Percentiles rank a stretch among this genome's conserved stretches.
Conservation (phyloP, 805 yeast species). For the Ogataea pini region DNA sequence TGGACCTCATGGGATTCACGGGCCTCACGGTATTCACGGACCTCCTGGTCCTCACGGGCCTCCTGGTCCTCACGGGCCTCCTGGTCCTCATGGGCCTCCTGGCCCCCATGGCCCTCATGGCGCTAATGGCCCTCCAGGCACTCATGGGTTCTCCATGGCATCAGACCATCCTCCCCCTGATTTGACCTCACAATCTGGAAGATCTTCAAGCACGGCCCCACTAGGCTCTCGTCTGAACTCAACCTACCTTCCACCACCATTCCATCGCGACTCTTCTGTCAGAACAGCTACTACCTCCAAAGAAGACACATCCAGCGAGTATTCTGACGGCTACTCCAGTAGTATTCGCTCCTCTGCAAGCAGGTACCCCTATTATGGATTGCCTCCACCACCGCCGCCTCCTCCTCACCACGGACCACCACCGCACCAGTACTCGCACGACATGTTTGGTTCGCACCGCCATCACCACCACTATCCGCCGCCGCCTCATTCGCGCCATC, state of each 20-base stretch:
- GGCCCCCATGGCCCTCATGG: too few species aligned
- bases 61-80: too few species aligned
- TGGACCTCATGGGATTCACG: neutral
- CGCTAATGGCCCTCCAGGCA: too few species aligned
- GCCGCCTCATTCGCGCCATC: conserved; percentile 20
- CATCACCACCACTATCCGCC: conserved; percentile 10
- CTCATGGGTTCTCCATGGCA: too few species aligned
- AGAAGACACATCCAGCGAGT: conserved; percentile 11
- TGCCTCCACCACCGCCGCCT: conserved; percentile 5
- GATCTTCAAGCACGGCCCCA: neutral
- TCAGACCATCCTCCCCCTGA: too few species aligned
- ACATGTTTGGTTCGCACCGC: neutral
- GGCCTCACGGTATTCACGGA: too few species aligned
- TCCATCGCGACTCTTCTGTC: neutral
- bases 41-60: too few species aligned
- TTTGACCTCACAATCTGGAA: too few species aligned
- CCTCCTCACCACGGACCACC: neutral
- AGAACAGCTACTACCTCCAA: neutral
- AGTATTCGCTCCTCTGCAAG: conserved; percentile 5
- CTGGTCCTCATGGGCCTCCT: too few species aligned
- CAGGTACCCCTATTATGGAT: conserved; percentile 12
- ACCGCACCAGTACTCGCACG: neutral
- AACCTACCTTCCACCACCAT: conserved; percentile 4
- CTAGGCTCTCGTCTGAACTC: conserved; percentile 1
- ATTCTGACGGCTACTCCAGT: conserved; percentile 12